These are phyloP conservation scores for Phytophthora pluvialis DNA, from an alignment of 352 stramenopile genomes.

Conservation along the genomic window DNA sequence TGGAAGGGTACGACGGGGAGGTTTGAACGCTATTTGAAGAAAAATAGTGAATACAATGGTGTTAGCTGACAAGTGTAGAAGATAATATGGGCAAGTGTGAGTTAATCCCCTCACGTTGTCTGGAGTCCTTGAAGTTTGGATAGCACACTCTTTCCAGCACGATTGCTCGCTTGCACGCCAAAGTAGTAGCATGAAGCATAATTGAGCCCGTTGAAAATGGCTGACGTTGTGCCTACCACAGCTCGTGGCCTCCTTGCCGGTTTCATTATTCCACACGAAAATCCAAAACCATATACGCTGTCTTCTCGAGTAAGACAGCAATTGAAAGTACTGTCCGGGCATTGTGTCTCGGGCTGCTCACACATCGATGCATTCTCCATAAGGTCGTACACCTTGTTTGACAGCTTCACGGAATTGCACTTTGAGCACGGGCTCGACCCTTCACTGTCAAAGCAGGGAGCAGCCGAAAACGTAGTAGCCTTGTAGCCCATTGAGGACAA, in stretches of 20 bases:
- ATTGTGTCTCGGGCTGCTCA: conserved; percentile 25
- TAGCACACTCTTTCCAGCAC: conserved; percentile 37
- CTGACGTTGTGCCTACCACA: conserved; percentile 44
- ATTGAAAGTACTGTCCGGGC: conserved; percentile 40
- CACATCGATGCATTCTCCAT: conserved; percentile 22
- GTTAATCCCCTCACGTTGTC: conserved; percentile 42
- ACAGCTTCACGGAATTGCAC: conserved; percentile 42
- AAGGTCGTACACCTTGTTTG: conserved; percentile 36
- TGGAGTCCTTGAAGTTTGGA: conserved; percentile 39
- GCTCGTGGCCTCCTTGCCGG: conserved; percentile 16
- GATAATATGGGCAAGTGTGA: background rate
- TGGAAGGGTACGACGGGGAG: conserved; percentile 38
- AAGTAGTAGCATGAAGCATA: conserved; percentile 63
- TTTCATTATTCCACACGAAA: conserved; percentile 36
- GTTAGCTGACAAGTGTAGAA: background rate
- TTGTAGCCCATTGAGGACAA: conserved; percentile 57
- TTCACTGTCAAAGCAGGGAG: conserved; percentile 37
- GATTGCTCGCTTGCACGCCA: conserved; percentile 55
- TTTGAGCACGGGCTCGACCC: conserved; percentile 23
- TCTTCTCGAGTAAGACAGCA: conserved; percentile 51
- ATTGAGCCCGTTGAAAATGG: conserved; percentile 47
- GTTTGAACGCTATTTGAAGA: conserved; percentile 39
- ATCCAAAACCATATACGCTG: conserved; percentile 20
- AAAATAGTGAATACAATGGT: background rate
- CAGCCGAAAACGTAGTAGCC: conserved; percentile 38